A percentile compares a stretch with the other conserved stretches of the same genome.
Conservation (phyloP, 352 stramenopile genomes). For the Globisporangium paddicum region DNA sequence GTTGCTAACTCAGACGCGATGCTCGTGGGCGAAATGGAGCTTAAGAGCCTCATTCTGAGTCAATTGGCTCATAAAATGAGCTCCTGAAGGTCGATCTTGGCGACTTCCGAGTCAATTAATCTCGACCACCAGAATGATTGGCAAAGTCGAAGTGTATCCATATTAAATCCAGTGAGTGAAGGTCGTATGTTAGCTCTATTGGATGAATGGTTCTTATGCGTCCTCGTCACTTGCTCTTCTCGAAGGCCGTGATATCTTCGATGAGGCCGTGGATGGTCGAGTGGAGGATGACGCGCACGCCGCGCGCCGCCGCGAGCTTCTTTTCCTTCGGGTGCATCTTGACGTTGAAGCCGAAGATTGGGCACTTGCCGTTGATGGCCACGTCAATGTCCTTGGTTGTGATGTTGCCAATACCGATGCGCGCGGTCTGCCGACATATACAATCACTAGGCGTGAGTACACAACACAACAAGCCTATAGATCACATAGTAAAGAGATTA, state of each 20-base stretch:
- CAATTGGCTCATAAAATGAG: too few species aligned
- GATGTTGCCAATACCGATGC: slow-evolving; percentile 77
- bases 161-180: too few species aligned
- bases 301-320: slow-evolving; percentile 42
- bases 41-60: too few species aligned
- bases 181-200: too few species aligned
- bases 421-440: slow-evolving; percentile 41
- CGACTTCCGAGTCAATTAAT: too few species aligned
- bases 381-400: slow-evolving; percentile 76
- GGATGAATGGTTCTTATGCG: too few species aligned
- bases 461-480: not conserved
- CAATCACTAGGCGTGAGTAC: not conserved
- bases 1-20: too few species aligned
- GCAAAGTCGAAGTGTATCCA: too few species aligned
- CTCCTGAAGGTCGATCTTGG: too few species aligned
- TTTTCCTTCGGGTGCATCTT: slow-evolving; percentile 59
- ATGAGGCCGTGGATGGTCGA: slow-evolving; percentile 77
- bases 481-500: not conserved
- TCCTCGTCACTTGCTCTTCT: slow-evolving; percentile 9
- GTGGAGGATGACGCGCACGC: slow-evolving; percentile 62
- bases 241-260: slow-evolving; percentile 57
- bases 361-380: slow-evolving; percentile 72
- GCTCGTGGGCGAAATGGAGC: too few species aligned
- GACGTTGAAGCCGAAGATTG: slow-evolving; percentile 84
- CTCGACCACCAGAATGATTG: too few species aligned